These are phyloP conservation scores for Lentinula sp. DNA, from an alignment of 768 basidiomycete species.

Conservation along the genomic window DNA sequence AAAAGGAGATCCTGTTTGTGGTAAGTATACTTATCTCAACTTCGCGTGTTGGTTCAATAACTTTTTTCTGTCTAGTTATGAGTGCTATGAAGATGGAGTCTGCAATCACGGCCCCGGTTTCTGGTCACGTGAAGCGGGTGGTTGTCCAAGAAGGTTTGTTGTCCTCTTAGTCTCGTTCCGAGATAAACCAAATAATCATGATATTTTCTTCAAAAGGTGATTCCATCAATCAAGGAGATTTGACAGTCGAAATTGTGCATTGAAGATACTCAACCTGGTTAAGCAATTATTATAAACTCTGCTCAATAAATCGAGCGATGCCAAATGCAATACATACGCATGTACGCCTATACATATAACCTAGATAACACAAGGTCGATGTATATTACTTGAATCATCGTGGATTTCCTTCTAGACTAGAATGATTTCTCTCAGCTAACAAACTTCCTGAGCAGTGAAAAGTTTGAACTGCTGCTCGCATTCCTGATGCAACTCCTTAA, in stretches of 20 bases:
- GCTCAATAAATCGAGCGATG: background rate
- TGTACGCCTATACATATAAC: too few relatives aligned
- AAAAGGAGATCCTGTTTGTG: slow-evolving; percentile 94
- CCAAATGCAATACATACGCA: background rate
- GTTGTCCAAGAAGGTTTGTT: slow-evolving; percentile 74
- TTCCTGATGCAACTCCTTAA: slow-evolving; percentile 3
- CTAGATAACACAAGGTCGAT: too few relatives aligned
- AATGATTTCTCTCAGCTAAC: too few relatives aligned
- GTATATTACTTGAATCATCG: too few relatives aligned
- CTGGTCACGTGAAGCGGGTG: slow-evolving; percentile 93
- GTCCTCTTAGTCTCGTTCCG: background rate
- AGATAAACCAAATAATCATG: slow-evolving; percentile 5
- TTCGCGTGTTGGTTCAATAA: slow-evolving; percentile 12
- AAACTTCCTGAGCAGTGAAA: background rate
- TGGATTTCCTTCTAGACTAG: background rate
- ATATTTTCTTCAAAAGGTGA: slow-evolving; percentile 49
- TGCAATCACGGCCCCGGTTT: slow-evolving; percentile 92
- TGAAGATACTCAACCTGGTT: slow-evolving; percentile 15
- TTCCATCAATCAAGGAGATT: slow-evolving; percentile 91
- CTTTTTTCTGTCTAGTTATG: slow-evolving; percentile 49
- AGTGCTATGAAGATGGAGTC: slow-evolving; percentile 99
- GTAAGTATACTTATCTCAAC: slow-evolving; percentile 37
- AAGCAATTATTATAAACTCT: background rate
- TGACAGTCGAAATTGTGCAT: slow-evolving; percentile 84
- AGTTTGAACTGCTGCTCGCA: background rate